phyloP scores from a whole-genome alignment of 2,329 filamentous ascomycete genomes.

The Phyllosticta citrichinensis region DNA sequence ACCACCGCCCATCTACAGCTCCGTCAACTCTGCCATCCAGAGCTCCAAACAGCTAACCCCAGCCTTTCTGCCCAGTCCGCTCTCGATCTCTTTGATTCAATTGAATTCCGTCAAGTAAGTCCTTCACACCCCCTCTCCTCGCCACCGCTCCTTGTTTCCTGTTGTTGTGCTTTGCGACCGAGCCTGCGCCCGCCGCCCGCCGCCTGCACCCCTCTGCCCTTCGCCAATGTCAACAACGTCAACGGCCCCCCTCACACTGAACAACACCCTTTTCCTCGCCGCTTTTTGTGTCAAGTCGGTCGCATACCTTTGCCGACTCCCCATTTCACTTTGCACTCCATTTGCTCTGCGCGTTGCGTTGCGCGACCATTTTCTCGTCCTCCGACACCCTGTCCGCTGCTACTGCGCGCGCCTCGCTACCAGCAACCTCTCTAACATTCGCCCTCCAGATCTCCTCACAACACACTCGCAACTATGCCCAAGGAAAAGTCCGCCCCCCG shows the following conservation, averaged over 20 bases:
- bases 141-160: constrained; percentile 1
- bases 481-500: constrained; percentile 56
- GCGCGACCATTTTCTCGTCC: constrained; percentile 9
- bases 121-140: background rate
- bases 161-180: constrained; percentile 10
- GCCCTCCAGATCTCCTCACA: background rate
- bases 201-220: background rate
- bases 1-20: constrained; percentile 1
- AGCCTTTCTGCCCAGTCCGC: background rate
- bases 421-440: background rate
- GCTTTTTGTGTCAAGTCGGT: background rate
- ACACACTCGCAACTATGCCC: constrained; percentile 42
- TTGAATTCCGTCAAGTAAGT: constrained; percentile 18
- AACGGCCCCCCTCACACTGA: background rate
- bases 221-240: background rate
- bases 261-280: background rate
- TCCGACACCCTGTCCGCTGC: background rate
- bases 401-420: background rate
- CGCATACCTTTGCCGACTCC: background rate
- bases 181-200: constrained; percentile 9
- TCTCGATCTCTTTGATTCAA: constrained; percentile 6
- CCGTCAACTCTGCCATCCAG: background rate
- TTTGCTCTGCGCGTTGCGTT: background rate
- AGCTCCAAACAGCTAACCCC: background rate
- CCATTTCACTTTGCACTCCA: background rate